Evolutionary conservation across 1,284 basidiomycete genomes (phyloP).

Genomic region (Trichosporon coremiiforme): DNA sequence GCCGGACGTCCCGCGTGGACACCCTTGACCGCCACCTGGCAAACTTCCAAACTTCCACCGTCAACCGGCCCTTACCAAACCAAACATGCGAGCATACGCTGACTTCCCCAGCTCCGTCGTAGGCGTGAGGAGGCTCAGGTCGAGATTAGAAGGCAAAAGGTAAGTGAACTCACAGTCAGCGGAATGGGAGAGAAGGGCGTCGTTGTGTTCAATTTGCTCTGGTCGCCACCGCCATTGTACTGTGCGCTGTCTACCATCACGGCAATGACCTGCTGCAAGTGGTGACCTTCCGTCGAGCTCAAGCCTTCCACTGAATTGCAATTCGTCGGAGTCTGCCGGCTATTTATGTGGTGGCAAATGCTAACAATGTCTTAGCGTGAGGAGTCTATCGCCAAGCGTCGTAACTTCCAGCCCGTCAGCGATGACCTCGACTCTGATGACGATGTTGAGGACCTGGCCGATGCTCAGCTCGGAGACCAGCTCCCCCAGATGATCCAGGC

Average conservation of each 20-base stretch:
- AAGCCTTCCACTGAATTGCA: background rate
- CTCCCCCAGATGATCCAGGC: slow-evolving; percentile 77
- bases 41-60: slow-evolving; percentile 24
- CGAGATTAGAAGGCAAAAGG: slow-evolving; percentile 91
- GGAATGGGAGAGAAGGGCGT: background rate
- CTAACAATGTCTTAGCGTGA: slow-evolving; percentile 63
- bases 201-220: background rate
- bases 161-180: slow-evolving; percentile 33
- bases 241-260: background rate
- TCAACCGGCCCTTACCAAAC: background rate
- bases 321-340: background rate
- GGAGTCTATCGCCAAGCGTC: slow-evolving; percentile 93
- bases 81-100: slow-evolving; percentile 15
- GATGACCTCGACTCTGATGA: slow-evolving; percentile 78
- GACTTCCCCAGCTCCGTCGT: slow-evolving; percentile 67
- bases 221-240: slow-evolving; percentile 9
- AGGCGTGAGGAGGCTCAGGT: slow-evolving; percentile 96
- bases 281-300: slow-evolving; percentile 6
- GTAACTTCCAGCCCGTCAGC: slow-evolving; percentile 79
- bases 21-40: slow-evolving; percentile 18
- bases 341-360: background rate
- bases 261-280: background rate
- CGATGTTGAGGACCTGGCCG: slow-evolving; percentile 64
- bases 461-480: slow-evolving; percentile 59
- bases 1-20: slow-evolving; percentile 10